Base-by-base conservation (phyloP, 78 protist species). In the Dictyostelium citrinum region DNA sequence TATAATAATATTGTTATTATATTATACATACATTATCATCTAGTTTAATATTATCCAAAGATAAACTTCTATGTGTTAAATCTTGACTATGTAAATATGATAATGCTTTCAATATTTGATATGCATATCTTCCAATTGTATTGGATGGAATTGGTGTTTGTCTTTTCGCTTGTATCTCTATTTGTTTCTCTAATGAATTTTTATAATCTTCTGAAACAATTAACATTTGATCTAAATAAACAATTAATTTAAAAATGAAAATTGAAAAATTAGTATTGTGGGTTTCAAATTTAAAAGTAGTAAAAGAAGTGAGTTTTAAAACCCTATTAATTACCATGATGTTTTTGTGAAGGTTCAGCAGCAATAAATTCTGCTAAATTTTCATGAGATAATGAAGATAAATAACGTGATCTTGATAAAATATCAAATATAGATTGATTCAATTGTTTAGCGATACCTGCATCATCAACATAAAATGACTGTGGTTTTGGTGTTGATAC, bases 271-370 rank as follows among this genome's bases (percentile, higher is more conserved):
- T n/a, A n/a, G n/a, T n/a, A n/a, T n/a, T n/a, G n/a, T n/a, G n/a
- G n/a, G n/a, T n/a, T n/a, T n/a, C n/a, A n/a, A n/a, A n/a, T n/a
- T n/a, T n/a, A n/a, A n/a, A n/a, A n/a, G n/a, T n/a, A n/a, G n/a
- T n/a, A n/a, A n/a, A n/a, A n/a, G n/a, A n/a, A n/a, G n/a, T n/a
- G n/a, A n/a, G n/a, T n/a, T n/a, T n/a, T n/a, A n/a, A n/a, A n/a
- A n/a, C n/a, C n/a, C n/a, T n/a, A n/a, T n/a, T n/a, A 39, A 39
- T 39, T 75, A 86, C 92, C 93, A 88, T 88, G 93, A 78, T 88
- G 93, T 35, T 88, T 88, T 60, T 77, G 31, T 11, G 93, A 88
- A n/a, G 93, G 93, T 78, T 88, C 82, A 35, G 82, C 84, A 35
- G 84, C 46, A 29, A 88, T 88, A 14, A 88, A 88, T 78, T 88